Conservation (phyloP, 2,329 filamentous ascomycete genomes). For the Phaeosphaeria sp. region DNA sequence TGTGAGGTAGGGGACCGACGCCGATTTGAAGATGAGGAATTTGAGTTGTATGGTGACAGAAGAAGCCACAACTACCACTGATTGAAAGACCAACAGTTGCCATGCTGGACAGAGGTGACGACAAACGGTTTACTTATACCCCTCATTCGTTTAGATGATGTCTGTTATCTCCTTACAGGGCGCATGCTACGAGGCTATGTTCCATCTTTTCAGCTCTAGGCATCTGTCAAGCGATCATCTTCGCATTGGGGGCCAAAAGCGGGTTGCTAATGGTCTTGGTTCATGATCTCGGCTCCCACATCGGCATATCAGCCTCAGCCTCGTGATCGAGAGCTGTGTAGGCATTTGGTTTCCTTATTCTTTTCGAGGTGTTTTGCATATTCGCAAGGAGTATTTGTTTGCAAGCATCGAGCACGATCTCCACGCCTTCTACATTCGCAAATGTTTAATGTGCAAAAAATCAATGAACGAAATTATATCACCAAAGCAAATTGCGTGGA, state of each 20-base stretch:
- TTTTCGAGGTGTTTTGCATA: not conserved
- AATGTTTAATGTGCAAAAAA: not conserved
- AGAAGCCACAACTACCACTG: not conserved
- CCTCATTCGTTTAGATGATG: not conserved
- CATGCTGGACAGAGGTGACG: not conserved
- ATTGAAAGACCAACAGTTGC: not conserved
- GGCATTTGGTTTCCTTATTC: not conserved
- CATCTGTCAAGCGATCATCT: not conserved
- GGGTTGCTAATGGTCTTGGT: not conserved
- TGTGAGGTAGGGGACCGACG: not conserved
- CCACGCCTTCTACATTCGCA: not conserved
- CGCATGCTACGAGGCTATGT: slow-evolving; percentile 1
- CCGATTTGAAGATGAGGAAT: not conserved
- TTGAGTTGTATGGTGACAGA: not conserved
- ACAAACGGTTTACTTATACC: not conserved
- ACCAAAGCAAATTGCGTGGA: not conserved
- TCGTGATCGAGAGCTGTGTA: not conserved
- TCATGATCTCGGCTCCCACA: not conserved
- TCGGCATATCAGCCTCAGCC: not conserved
- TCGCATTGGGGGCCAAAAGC: not conserved
- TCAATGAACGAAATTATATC: not conserved
- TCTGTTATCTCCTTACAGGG: not conserved
- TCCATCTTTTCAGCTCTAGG: not conserved
- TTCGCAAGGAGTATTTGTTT: not conserved
- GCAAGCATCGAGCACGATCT: not conserved